These are phyloP conservation scores for Blastomyces parvus DNA, from an alignment of 2,329 filamentous ascomycete species.

Conservation along the genomic window DNA sequence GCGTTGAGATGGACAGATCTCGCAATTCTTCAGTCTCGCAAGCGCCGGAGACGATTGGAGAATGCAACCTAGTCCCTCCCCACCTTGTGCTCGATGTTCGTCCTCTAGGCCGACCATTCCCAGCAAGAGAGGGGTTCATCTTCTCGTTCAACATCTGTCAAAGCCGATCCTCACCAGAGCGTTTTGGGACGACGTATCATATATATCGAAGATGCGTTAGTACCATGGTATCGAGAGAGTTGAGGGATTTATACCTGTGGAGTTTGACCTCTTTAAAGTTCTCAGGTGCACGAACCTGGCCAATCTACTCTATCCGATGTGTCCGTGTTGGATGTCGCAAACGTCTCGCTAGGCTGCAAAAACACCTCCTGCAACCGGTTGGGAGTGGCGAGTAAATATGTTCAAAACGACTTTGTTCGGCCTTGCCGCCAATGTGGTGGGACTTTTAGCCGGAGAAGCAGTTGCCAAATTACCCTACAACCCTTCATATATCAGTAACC, in stretches of 20 bases:
- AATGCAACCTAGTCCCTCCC: not conserved
- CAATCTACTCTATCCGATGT: not conserved
- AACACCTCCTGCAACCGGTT: not conserved
- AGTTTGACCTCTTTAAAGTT: not conserved
- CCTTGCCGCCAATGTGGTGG: not conserved
- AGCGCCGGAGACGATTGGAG: not conserved
- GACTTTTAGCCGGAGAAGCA: not conserved
- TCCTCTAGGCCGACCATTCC: not conserved
- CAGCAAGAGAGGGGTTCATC: not conserved
- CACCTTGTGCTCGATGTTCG: not conserved
- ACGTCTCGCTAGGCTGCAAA: not conserved
- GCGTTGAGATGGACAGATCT: not conserved
- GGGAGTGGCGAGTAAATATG: slow-evolving; percentile 9
- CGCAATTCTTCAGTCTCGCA: not conserved
- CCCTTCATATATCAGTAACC: slow-evolving; percentile 16
- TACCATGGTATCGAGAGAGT: not conserved
- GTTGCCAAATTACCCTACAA: slow-evolving; percentile 14
- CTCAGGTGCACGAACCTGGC: not conserved
- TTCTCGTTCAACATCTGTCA: not conserved
- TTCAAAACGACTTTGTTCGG: slow-evolving; percentile 8
- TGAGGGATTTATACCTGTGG: not conserved
- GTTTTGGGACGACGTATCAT: not conserved
- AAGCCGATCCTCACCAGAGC: not conserved
- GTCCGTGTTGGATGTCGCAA: not conserved
- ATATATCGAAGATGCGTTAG: not conserved